A percentile compares a stretch with the other conserved stretches of the same genome.
Conservation (phyloP, 768 basidiomycete genomes). For the Mrakia frigida region DNA sequence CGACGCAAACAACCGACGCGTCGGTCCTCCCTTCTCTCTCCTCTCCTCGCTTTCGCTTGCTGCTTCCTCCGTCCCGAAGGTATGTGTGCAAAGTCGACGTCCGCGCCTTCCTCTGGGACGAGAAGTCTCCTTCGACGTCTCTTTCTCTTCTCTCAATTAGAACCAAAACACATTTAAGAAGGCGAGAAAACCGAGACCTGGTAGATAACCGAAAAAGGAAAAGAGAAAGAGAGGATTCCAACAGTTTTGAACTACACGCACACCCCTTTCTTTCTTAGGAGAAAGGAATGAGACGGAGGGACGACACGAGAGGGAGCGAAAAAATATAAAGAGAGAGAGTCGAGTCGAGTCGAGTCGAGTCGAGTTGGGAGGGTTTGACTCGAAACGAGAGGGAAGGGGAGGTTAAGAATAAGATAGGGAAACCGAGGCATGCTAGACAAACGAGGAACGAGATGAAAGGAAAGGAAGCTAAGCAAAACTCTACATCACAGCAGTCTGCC, state of each 20-base stretch:
- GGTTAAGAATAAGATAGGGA: not conserved
- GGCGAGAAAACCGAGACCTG: not conserved
- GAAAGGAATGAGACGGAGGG: not conserved
- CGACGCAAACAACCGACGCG: too few species aligned
- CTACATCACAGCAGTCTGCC: slow-evolving; percentile 3
- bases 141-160: too few species aligned
- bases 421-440: not conserved
- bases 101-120: too few species aligned
- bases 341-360: not conserved
- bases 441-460: not conserved
- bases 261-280: not conserved
- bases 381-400: not conserved
- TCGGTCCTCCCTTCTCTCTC: too few species aligned
- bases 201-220: not conserved
- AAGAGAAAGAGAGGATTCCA: slow-evolving; percentile 2
- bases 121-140: too few species aligned
- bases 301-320: not conserved
- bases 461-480: not conserved
- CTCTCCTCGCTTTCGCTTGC: too few species aligned
- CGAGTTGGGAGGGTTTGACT: not conserved
- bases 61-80: too few species aligned
- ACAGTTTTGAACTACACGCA: not conserved
- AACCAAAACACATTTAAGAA: too few species aligned
- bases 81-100: too few species aligned
- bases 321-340: not conserved